Evolutionary conservation across 352 stramenopile genomes (phyloP), one percentile per base, ranked within the genome.

Genomic region (Globisporangium carolinianum): DNA sequence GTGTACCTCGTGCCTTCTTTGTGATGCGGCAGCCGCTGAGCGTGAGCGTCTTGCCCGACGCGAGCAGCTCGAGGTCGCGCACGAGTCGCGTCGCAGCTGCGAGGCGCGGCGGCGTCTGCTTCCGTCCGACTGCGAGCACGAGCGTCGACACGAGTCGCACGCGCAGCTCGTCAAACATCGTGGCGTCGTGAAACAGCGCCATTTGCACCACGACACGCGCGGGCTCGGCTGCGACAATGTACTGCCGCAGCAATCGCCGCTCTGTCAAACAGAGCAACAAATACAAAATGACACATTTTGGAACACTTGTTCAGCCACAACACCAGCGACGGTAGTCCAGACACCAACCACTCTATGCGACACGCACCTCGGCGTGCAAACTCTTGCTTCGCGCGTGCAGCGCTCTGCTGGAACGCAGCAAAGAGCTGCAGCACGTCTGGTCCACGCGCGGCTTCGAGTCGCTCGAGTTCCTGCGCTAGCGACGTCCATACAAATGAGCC

Each of bases 21-120:
- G 76, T 62, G 11, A 67, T 65, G 47, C 71, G 67, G 66, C 82
- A 91, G 8, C 79, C 79, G 17, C 77, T 71, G 18, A 91, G 63
- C 0, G 83, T 93, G 42, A 89, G 54, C 51, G 75, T 75, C 62
- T 89, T 93, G 14, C 83, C 83, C n/a, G 61, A 77, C 15, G 71
- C 69, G 9, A 93, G 64, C 24, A 47, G 52, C 11, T 72, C 58
- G 14, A 93, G 53, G 48, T 89, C 69, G 39, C 36, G 49, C 51
- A 79, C 63, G 45, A 92, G 58, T 18, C 66, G 58, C 48, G 55
- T 47, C 15, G 92, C 51, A 0, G 84, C 84, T 18, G 78, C 74
- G 37, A 89, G 62, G 17, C 84, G 72, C 12, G 84, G 84, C 12
- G 84, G 79, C 6, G 65, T 66, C 10, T 79, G 63, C 60, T 88